Evolutionary conservation across 176 grass and related monocot species (phyloP).

Genomic region (Oryza meridionalis): DNA sequence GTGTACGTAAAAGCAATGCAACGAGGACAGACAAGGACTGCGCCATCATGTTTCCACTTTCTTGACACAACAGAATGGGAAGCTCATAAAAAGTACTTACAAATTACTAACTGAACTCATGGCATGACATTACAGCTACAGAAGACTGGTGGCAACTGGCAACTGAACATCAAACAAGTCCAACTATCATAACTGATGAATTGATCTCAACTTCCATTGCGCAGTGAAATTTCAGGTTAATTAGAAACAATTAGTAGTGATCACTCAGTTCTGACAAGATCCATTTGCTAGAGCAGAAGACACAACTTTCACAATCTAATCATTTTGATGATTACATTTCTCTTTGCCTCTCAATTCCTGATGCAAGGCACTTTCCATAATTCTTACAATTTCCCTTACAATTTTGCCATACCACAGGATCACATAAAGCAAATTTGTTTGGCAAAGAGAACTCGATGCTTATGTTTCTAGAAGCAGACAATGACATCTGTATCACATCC

Average conservation of each 20-base stretch:
- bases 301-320: not conserved
- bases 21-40: not conserved
- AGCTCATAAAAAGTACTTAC: not conserved
- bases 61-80: not conserved
- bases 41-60: not conserved
- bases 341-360: not conserved
- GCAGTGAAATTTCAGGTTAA: not conserved
- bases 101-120: not conserved
- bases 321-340: not conserved
- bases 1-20: not conserved
- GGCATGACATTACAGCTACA: not conserved
- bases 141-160: not conserved
- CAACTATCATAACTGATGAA: too few species aligned
- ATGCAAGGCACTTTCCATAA: not conserved
- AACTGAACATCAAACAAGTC: not conserved
- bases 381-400: not conserved
- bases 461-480: not conserved
- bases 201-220: not conserved
- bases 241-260: not conserved
- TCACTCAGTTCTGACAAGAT: not conserved
- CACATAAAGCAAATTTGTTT: not conserved
- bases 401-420: not conserved
- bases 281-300: not conserved
- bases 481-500: not conserved
- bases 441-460: not conserved